Evolutionary conservation across 2,329 filamentous ascomycete species (phyloP).

Genomic region (Xylaria polymorpha): DNA sequence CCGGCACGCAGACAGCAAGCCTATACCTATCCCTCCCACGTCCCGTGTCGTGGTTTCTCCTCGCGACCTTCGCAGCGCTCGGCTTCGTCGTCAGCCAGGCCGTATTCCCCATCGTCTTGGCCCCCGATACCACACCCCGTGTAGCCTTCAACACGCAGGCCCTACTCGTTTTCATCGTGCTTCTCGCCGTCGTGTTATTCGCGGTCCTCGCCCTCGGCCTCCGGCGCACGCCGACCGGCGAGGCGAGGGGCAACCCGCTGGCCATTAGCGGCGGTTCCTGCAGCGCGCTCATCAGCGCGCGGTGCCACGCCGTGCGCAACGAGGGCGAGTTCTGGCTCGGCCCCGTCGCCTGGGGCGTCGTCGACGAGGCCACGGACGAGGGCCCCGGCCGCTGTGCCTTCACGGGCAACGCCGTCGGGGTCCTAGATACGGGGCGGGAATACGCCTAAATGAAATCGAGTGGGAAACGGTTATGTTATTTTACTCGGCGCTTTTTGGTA

Average conservation of each 20-base stretch:
- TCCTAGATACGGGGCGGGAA: slow-evolving; percentile 52
- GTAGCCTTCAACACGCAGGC: slow-evolving; percentile 58
- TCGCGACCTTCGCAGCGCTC: slow-evolving; percentile 57
- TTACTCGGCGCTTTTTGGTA: slow-evolving; percentile 5
- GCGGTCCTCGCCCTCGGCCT: slow-evolving; percentile 55
- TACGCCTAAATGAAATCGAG: slow-evolving; percentile 53
- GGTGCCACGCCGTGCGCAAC: slow-evolving; percentile 56
- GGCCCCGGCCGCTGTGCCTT: slow-evolving; percentile 59
- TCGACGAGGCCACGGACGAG: slow-evolving; percentile 54
- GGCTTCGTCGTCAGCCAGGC: slow-evolving; percentile 61
- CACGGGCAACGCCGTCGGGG: slow-evolving; percentile 50
- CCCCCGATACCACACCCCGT: slow-evolving; percentile 39
- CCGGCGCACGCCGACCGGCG: slow-evolving; percentile 53
- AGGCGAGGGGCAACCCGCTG: slow-evolving; percentile 59
- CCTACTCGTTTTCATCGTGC: slow-evolving; percentile 55
- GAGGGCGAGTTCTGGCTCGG: slow-evolving; percentile 51
- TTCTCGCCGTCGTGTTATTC: slow-evolving; percentile 55
- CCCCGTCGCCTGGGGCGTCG: slow-evolving; percentile 60
- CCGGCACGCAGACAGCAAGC: slow-evolving; percentile 59
- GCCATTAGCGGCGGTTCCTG: slow-evolving; percentile 60
- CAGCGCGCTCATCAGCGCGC: slow-evolving; percentile 63
- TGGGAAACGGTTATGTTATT: neutral
- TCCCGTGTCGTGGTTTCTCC: slow-evolving; percentile 58
- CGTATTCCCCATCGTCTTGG: slow-evolving; percentile 51
- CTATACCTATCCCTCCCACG: slow-evolving; percentile 64